phyloP scores from a whole-genome alignment of 2,329 filamentous ascomycete species.

The Aspergillus spinulosporus region DNA sequence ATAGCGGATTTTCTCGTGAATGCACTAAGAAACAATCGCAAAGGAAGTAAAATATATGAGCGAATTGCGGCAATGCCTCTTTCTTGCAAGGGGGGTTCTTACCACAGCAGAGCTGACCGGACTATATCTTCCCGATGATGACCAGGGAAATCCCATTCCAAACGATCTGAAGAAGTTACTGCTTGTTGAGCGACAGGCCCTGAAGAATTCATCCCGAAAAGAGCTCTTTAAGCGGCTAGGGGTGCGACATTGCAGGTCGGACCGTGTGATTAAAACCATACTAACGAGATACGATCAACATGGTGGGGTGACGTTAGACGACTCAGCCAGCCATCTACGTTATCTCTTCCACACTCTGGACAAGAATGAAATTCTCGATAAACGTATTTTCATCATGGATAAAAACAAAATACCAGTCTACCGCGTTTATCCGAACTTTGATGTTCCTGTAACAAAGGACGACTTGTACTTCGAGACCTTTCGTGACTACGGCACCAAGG shows the following conservation, averaged over 20 bases:
- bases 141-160: neutral
- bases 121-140: constrained; percentile 3
- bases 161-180: neutral
- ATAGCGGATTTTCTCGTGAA: neutral
- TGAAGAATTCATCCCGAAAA: neutral
- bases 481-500: constrained; percentile 4
- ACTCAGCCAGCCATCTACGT: constrained; percentile 3
- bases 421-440: neutral
- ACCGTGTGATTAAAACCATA: neutral
- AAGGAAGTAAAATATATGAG: neutral
- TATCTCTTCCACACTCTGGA: constrained; percentile 1
- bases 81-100: neutral
- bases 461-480: constrained; percentile 8
- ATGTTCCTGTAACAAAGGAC: neutral
- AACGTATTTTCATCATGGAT: constrained; percentile 12
- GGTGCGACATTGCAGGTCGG: neutral
- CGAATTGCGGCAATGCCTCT: neutral
- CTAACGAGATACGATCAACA: constrained; percentile 1
- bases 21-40: neutral
- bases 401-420: neutral
- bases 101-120: neutral
- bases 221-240: neutral
- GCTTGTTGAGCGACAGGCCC: neutral
- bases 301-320: neutral
- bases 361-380: neutral